Evolutionary conservation across 306 rosid species (phyloP).

Genomic region (Prunus mongolica): DNA sequence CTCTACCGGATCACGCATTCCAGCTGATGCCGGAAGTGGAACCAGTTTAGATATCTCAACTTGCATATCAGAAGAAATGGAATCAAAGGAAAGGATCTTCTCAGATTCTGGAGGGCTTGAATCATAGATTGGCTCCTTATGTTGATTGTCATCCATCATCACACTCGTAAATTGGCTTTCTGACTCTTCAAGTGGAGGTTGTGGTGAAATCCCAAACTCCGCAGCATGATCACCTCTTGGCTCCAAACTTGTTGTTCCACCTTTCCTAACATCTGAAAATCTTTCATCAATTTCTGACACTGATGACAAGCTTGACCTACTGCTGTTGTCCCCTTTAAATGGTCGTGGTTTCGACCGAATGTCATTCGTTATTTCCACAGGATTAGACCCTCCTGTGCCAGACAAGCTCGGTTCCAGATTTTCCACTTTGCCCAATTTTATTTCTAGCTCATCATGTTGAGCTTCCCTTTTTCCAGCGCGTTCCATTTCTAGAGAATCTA

Average conservation of each 20-base stretch:
- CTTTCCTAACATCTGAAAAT: conserved; percentile 34
- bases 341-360: conserved; percentile 36
- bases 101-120: conserved; percentile 60
- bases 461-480: conserved; percentile 29
- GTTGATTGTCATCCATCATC: conserved; percentile 51
- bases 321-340: conserved; percentile 51
- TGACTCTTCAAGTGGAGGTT: conserved; percentile 42
- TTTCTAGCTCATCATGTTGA: conserved; percentile 53
- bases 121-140: conserved; percentile 78
- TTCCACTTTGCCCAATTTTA: conserved; percentile 55
- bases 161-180: conserved; percentile 27
- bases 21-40: too few relatives aligned
- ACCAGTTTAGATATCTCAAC: conserved; percentile 34
- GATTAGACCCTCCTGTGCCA: conserved; percentile 31
- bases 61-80: conserved; percentile 47
- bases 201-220: conserved; percentile 35
- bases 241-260: conserved; percentile 21
- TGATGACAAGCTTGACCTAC: conserved; percentile 53
- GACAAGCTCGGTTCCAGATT: conserved; percentile 31
- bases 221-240: conserved; percentile 18
- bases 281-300: conserved; percentile 52
- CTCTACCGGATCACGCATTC: too few relatives aligned
- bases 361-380: conserved; percentile 30
- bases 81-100: conserved; percentile 34
- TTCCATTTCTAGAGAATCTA: conserved; percentile 38